Percentiles rank a stretch among this genome's conserved stretches.
Evolutionary conservation across 805 yeast species (phyloP).

Genomic region (Cyberlindnera suaveolens): DNA sequence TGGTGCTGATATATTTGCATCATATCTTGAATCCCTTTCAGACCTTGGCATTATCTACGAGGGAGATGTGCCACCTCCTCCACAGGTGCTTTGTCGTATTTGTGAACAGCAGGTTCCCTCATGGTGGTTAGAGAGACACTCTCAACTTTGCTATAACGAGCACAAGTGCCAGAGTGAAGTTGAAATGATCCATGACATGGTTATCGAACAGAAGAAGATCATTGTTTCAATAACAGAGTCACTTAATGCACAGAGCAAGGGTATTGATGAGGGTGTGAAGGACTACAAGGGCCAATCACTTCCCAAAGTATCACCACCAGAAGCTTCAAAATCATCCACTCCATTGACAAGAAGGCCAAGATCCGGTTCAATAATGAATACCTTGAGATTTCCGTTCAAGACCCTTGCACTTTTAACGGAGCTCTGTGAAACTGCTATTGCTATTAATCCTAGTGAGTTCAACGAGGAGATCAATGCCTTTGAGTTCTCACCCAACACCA

Average conservation of each 20-base stretch:
- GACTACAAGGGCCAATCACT: conserved; percentile 59
- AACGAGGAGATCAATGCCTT: conserved; percentile 22
- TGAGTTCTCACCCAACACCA: conserved; percentile 56
- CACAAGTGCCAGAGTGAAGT: conserved; percentile 77
- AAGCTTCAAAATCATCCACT: conserved; percentile 12
- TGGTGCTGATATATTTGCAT: conserved; percentile 78
- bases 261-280: conserved; percentile 2
- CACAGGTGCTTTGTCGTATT: conserved; percentile 77
- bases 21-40: conserved; percentile 60
- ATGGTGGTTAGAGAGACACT: conserved; percentile 94
- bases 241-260: conserved; percentile 20
- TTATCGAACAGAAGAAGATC: conserved; percentile 61
- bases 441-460: conserved; percentile 67
- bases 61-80: conserved; percentile 68
- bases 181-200: conserved; percentile 65
- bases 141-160: conserved; percentile 80
- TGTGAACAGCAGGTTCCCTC: conserved; percentile 90
- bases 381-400: conserved; percentile 54
- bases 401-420: conserved; percentile 52
- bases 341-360: conserved; percentile 29
- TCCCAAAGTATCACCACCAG: conserved; percentile 24
- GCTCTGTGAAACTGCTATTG: conserved; percentile 67
- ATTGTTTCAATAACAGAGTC: conserved; percentile 33
- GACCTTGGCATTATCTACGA: conserved; percentile 61
- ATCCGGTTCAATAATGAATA: conserved; percentile 35